Evolutionary conservation across 371 early-diverging fungal genomes (phyloP), one percentile per base, ranked within the genome.

Genomic region (Mortierella sp.): DNA sequence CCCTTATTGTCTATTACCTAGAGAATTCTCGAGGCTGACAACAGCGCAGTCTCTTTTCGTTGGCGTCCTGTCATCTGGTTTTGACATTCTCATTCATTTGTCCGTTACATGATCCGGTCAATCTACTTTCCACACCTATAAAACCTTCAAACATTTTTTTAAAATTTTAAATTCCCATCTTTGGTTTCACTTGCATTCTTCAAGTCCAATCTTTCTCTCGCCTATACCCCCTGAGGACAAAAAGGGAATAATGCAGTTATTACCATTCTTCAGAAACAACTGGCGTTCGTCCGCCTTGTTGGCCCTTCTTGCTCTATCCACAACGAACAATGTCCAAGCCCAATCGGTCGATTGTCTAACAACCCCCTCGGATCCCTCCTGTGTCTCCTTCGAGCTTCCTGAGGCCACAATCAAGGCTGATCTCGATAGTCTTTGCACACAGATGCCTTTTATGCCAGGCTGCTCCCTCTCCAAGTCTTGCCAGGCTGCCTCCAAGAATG

Each of bases 391-490:
- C 72, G 74, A 75, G 66, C 61, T 86, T 35, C 83, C 84, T 13
- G 63, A 66, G 35, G 73, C 71, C 9, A 78, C 74, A n/a, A 64
- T 82, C 60, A 75, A 72, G 49, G 64, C 72, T 1, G 77, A 83
- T 67, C 62, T 88, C 47, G 64, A 66, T 26, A 57, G 49, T 22
- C 85, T 90, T 26, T 90, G 91, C 83, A 66, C 66, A 6, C 78
- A 84, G 65, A 85, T 85, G 85, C 75, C 81, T 10, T 81, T 62
- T 63, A 91, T 91, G 91, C 87, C 91, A 8, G 89, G 89, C 31
- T 89, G 89, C 75, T 75, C 85, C 13, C 61, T 88, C 29, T 68
- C 70, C 55, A 68, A 70, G 47, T 55, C 80, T 15, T 89, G 91
- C 64, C 63, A 75, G 40, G 64, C 68, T 23, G 31, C 69, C 17